These are phyloP conservation scores for Fusarium sp. DNA, from an alignment of 2,329 filamentous ascomycete species.

Conservation along the genomic window DNA sequence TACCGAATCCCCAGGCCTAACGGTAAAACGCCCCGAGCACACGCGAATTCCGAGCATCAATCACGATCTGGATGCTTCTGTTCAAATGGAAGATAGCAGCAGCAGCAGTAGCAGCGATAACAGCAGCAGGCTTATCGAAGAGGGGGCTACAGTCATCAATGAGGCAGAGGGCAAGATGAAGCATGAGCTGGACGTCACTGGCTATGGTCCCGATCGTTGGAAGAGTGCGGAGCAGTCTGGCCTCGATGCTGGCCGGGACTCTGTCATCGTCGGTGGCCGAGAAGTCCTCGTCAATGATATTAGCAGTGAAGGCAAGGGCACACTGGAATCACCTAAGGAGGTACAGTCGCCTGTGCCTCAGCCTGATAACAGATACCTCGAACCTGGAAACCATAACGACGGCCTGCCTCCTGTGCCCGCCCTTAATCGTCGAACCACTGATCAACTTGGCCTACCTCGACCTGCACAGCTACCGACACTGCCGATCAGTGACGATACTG, in stretches of 20 bases:
- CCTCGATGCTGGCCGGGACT: constrained; percentile 74
- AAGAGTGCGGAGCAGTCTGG: constrained; percentile 71
- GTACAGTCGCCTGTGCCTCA: constrained; percentile 39
- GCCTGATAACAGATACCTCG: constrained; percentile 49
- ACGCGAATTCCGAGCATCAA: constrained; percentile 71
- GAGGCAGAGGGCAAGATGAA: constrained; percentile 67
- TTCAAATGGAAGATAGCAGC: constrained; percentile 52
- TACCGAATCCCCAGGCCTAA: constrained; percentile 25
- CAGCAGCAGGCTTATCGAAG: constrained; percentile 4
- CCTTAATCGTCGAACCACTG: constrained; percentile 69
- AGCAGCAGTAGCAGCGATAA: constrained; percentile 11
- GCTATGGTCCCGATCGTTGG: constrained; percentile 81
- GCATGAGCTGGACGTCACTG: constrained; percentile 80
- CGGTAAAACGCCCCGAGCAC: constrained; percentile 50
- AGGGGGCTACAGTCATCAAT: constrained; percentile 33
- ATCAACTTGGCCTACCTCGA: constrained; percentile 74
- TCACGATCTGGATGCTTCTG: constrained; percentile 63
- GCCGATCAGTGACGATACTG: constrained; percentile 78
- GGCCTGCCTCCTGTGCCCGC: constrained; percentile 68
- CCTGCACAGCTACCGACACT: constrained; percentile 77
- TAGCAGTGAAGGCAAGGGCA: constrained; percentile 71
- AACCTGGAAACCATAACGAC: constrained; percentile 55
- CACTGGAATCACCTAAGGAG: constrained; percentile 58
- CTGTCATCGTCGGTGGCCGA: constrained; percentile 71
- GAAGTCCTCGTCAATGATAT: constrained; percentile 77